Percentiles rank a stretch among this genome's conserved stretches.
These are phyloP conservation scores for Sclerospora graminicola DNA, from an alignment of 352 stramenopile species.

Conservation along the genomic window DNA sequence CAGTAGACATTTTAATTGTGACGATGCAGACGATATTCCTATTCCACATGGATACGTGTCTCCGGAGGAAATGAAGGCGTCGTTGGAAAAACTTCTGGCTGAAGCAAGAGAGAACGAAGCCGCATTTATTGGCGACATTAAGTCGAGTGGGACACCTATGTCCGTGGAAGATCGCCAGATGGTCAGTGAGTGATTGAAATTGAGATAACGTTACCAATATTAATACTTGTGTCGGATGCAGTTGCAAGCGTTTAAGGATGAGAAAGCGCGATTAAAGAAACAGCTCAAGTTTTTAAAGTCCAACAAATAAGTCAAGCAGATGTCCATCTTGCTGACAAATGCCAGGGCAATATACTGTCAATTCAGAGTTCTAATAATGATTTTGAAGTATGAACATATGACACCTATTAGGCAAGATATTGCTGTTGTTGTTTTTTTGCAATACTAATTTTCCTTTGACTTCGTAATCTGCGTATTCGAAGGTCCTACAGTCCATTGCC, in stretches of 20 bases:
- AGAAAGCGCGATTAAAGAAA: conserved; percentile 79
- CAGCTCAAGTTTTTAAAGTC: conserved; percentile 71
- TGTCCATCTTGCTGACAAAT: neutral
- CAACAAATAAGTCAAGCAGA: conserved; percentile 32
- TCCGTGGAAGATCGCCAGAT: conserved; percentile 71
- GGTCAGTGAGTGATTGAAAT: conserved; percentile 35
- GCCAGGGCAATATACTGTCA: no score
- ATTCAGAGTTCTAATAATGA: no score
- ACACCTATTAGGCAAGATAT: no score
- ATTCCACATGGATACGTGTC: conserved; percentile 46
- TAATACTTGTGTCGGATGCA: conserved; percentile 13
- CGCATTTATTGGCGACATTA: conserved; percentile 68
- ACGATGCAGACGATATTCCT: conserved; percentile 27
- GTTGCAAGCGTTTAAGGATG: conserved; percentile 78
- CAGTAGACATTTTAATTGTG: neutral
- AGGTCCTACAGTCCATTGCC: conserved; percentile 55
- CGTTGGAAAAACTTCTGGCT: conserved; percentile 60
- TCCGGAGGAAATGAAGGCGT: conserved; percentile 55
- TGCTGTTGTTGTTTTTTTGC: neutral
- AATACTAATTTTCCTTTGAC: conserved; percentile 30
- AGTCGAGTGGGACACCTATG: conserved; percentile 32
- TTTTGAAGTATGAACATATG: no score
- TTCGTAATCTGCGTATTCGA: conserved; percentile 13
- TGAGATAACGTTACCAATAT: neutral
- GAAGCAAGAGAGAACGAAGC: conserved; percentile 76